phyloP scores from a whole-genome alignment of 2,329 filamentous ascomycete genomes.

The Sordariomycetes sp. region DNA sequence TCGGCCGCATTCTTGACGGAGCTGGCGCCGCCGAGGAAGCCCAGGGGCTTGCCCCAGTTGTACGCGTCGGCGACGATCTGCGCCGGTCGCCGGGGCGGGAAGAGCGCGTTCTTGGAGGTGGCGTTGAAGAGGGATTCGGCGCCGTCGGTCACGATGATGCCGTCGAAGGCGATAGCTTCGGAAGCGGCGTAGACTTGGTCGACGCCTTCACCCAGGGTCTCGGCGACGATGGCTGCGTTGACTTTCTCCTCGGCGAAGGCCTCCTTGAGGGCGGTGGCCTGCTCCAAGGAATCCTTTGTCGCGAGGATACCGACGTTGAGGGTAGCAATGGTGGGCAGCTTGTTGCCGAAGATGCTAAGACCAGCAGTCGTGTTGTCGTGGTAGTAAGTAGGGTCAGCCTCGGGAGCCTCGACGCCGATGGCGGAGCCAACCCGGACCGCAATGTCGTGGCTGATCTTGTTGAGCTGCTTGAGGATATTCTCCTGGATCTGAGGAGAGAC shows the following conservation, averaged over 20 bases:
- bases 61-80: constrained; percentile 56
- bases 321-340: constrained; percentile 50
- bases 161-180: constrained; percentile 54
- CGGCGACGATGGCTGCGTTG: constrained; percentile 49
- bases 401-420: constrained; percentile 49
- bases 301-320: constrained; percentile 56
- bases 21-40: constrained; percentile 38
- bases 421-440: constrained; percentile 54
- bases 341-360: constrained; percentile 49
- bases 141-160: constrained; percentile 49
- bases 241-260: constrained; percentile 42
- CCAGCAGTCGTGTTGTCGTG: constrained; percentile 56
- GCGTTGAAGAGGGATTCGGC: constrained; percentile 41
- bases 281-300: constrained; percentile 32
- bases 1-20: constrained; percentile 30
- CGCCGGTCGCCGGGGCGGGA: constrained; percentile 51
- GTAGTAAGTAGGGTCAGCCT: constrained; percentile 55
- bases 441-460: constrained; percentile 58
- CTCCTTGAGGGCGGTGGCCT: constrained; percentile 39
- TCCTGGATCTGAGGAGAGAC: constrained; percentile 50
- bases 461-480: constrained; percentile 61
- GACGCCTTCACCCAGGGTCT: constrained; percentile 43
- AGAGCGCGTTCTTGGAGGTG: constrained; percentile 41
- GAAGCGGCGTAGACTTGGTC: constrained; percentile 56
- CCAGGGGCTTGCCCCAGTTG: constrained; percentile 63